Evolutionary conservation across 805 yeast species (phyloP).

Genomic region (Hanseniaspora valbyensis): DNA sequence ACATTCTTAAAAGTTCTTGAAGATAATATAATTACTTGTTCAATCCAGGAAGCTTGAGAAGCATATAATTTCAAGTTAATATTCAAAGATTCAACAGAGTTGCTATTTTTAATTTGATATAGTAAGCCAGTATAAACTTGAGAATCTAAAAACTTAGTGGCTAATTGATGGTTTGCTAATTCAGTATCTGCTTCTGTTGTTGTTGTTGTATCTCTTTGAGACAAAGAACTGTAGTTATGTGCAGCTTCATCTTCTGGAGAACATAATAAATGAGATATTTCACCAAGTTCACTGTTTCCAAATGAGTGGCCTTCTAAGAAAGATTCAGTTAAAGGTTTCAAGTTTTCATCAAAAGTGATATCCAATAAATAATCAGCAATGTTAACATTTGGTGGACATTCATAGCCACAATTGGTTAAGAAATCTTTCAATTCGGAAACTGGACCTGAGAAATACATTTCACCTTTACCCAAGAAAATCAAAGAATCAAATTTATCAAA

Average conservation of each 20-base stretch:
- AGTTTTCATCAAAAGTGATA: conserved; percentile 53
- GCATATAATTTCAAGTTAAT: conserved; percentile 29
- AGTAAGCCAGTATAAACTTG: conserved; percentile 12
- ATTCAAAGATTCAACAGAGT: conserved; percentile 14
- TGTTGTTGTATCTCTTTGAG: neutral
- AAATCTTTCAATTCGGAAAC: conserved; percentile 63
- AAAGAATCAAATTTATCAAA: conserved; percentile 82
- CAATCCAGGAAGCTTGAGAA: conserved; percentile 41
- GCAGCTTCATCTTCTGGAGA: conserved; percentile 16
- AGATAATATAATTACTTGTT: conserved; percentile 64
- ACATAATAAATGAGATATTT: conserved; percentile 32
- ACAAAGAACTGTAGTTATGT: conserved; percentile 13
- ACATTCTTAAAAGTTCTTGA: conserved; percentile 85
- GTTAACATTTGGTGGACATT: conserved; percentile 82
- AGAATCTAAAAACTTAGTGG: conserved; percentile 7
- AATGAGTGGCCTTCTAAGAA: conserved; percentile 26
- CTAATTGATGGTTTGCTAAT: conserved; percentile 2
- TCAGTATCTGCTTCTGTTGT: neutral
- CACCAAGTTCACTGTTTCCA: conserved; percentile 75
- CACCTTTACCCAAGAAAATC: conserved; percentile 71
- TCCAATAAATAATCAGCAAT: conserved; percentile 91
- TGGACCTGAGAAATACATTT: conserved; percentile 78
- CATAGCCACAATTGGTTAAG: conserved; percentile 62
- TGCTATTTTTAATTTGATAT: conserved; percentile 7
- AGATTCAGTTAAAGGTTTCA: conserved; percentile 18